phyloP scores from a whole-genome alignment of 169 alveolate genomes.

The Cyclospora cayetanensis region DNA sequence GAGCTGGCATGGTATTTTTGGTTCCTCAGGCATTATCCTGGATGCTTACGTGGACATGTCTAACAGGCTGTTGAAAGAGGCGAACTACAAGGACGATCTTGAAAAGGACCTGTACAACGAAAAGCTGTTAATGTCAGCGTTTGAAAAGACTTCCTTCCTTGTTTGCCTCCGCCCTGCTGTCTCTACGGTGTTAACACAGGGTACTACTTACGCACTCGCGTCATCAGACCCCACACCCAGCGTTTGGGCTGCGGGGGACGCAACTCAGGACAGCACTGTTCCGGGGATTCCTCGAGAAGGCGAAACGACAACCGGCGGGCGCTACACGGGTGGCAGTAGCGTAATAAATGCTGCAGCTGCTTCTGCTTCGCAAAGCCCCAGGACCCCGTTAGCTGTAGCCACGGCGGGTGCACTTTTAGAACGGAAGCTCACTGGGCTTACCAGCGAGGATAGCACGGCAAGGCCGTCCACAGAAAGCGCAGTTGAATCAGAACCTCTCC shows the following conservation, averaged over 20 bases:
- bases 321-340: constrained; percentile 25
- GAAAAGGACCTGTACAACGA: constrained; percentile 62
- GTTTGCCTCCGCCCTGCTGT: constrained; percentile 41
- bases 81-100: constrained; percentile 57
- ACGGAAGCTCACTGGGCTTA: constrained; percentile 46
- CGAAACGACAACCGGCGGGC: constrained; percentile 13
- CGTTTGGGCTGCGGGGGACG: background rate
- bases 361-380: constrained; percentile 14
- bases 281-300: constrained; percentile 14
- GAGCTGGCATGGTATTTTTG: background rate
- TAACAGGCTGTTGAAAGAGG: constrained; percentile 53
- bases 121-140: constrained; percentile 38
- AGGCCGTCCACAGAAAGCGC: constrained; percentile 57
- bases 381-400: background rate
- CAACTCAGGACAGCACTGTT: background rate
- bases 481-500: constrained; percentile 5
- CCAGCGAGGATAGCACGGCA: constrained; percentile 63
- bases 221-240: background rate
- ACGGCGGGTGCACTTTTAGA: constrained; percentile 49
- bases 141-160: constrained; percentile 54
- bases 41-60: constrained; percentile 70
- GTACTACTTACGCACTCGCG: background rate
- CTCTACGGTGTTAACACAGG: constrained; percentile 10
- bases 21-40: constrained; percentile 34
- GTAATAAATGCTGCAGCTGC: constrained; percentile 21